Evolutionary conservation across 768 basidiomycete genomes (phyloP), one percentile per base, ranked within the genome.

Genomic region (Kwoniella dendrophila): DNA sequence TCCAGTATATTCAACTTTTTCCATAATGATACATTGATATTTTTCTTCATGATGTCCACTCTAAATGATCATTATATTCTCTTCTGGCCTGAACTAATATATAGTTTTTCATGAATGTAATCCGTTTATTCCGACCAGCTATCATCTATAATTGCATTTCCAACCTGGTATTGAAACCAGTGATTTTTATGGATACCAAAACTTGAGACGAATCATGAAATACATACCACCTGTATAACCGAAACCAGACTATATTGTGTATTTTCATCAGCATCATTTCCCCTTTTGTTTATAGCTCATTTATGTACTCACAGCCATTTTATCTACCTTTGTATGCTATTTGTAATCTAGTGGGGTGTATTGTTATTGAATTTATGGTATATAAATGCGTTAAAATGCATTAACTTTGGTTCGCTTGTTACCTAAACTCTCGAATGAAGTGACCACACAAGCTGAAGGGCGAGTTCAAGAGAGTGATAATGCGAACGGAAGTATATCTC

Each of bases 221-320:
- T n/a, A 73, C 82, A 52, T 65, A 85, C 86, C 86, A 77, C 86
- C 87, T 57, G 81, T 82, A 74, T 85, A 87, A 52, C 85, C 81
- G 78, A 84, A 88, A 51, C 87, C 87, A 62, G 87, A 87, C 87
- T 88, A 54, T 10, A 3, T 3, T 0, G 8, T 12, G 32, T 57
- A 49, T 61, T 36, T 52, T 26, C 30, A 24, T 53, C 33, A 44
- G 44, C 33, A n/a, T 14, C 10, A 8, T 38, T 38, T 14, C 14
- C 34, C 53, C 24, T 4, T 24, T n/a, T n/a, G n/a, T n/a, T 20
- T 34, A 40, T 5, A 58, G 11, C 18, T 32, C 20, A 3, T 14
- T n/a, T 26, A 22, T 12, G 32, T 49, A 59, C 68, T 70, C 60
- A 70, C 68, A 58, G 68, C 68, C 68, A 70, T 70, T 32, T 52